Base-by-base conservation (phyloP, 306 rosid genomes). In the Dalbergia cochinchinensis region DNA sequence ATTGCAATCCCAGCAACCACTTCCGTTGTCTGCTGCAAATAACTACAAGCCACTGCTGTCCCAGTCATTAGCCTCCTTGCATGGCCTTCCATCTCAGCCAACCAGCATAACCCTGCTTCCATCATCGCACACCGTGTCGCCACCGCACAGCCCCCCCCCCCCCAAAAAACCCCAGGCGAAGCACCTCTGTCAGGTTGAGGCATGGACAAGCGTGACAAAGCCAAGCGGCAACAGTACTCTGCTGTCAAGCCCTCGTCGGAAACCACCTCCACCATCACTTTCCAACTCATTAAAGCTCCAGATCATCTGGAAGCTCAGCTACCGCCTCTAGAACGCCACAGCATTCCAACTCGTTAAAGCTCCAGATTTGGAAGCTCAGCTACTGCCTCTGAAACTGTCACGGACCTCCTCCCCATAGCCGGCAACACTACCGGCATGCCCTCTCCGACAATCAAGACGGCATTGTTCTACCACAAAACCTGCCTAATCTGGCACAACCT, bases 261-360 rank as follows among this genome's bases (percentile, higher is more conserved):
- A 35, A 12, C 88, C 14, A 65, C 85, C 55, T 20, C 87, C 8
- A 69, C 33, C 12, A 87, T 7, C 0, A 1, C 78, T 92, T 70
- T 70, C 94, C 4, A 88, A 90, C 86, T 82, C 94, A 4, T 22
- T 82, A 62, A 90, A 88, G 76, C 93, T 95, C 67, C 89, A 76
- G 35, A 71, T 92, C 20, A n/a, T n/a, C n/a, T 95, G 97, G 99
- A 95, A 95, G 69, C 93, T 95, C 78, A 89, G 96, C 65, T 95
- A 86, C 73, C 98, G 97, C 74, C 95, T 95, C 80, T 95, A 98
- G 99, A 95, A 95, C 55, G 86, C 91, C 10, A 97, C 92, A 65
- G 88, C 91, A 84, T 90, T 94, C 80, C 92, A 95, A 81, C 85
- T 96, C 45, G 18, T 88, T 11, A 4, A 15, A 15, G 15, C 91